Conservation (phyloP, 202 grass and related monocot species). For the Setaria viridis region DNA sequence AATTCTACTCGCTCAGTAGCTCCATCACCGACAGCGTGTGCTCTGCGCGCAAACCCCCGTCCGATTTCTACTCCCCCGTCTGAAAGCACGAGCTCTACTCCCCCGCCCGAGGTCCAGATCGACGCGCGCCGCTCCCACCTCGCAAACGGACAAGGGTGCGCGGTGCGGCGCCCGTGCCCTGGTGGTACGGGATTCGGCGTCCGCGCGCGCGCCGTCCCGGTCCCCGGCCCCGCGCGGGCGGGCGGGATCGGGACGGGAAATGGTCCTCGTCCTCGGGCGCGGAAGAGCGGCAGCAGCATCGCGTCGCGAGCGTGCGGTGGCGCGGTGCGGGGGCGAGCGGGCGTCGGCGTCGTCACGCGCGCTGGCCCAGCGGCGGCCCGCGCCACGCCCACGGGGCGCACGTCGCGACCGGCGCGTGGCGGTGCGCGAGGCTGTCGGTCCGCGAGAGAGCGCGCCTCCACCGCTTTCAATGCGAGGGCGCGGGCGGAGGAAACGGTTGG, state of each 20-base stretch:
- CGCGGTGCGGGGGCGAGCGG: not conserved
- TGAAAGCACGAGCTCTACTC: not conserved
- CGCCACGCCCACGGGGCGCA: not conserved
- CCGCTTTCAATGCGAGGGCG: conserved; percentile 40
- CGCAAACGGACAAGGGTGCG: conserved; percentile 15
- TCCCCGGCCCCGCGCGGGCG: not conserved
- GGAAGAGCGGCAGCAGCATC: conserved; percentile 1
- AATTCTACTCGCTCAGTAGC: no score
- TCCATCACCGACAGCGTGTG: not conserved
- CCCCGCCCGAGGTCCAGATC: not conserved
- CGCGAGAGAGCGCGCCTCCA: conserved; percentile 1
- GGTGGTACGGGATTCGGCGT: conserved; percentile 27
- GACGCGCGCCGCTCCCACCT: not conserved
- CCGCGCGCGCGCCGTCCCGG: not conserved
- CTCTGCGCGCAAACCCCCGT: not conserved
- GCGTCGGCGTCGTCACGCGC: conserved; percentile 6
- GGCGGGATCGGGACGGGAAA: conserved; percentile 12
- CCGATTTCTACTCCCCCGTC: not conserved
- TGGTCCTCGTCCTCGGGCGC: not conserved
- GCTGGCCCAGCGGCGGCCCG: not conserved
- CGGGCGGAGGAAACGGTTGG: conserved; percentile 21
- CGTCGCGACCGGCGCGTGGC: conserved; percentile 47
- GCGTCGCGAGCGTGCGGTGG: conserved; percentile 44
- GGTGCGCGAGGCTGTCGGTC: conserved; percentile 40
- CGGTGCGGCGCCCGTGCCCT: conserved; percentile 20